Conservation (phyloP, 352 stramenopile species). For the Phytophthora pistaciae region DNA sequence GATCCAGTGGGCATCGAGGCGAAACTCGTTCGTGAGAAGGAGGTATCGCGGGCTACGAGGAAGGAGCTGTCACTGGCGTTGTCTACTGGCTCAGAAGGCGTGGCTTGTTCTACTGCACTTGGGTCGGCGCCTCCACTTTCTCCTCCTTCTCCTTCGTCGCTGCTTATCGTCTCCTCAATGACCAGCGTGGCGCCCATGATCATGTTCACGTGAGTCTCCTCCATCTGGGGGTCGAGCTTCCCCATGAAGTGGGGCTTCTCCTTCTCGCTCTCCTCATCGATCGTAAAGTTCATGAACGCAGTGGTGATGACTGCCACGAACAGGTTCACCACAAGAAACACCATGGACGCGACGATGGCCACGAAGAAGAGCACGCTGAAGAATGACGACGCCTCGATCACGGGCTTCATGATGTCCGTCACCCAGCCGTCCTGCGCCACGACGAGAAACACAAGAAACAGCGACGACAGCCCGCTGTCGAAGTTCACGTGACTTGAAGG, state of each 20-base stretch:
- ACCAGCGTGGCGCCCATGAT: constrained; percentile 86
- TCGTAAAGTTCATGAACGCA: constrained; percentile 85
- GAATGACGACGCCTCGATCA: constrained; percentile 66
- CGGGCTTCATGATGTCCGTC: constrained; percentile 80
- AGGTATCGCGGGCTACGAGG: constrained; percentile 18
- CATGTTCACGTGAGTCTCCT: constrained; percentile 82
- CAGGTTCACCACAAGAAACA: constrained; percentile 86
- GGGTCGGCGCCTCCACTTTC: no score
- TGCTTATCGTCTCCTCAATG: constrained; percentile 54
- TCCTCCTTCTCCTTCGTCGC: constrained; percentile 6
- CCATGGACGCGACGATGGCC: constrained; percentile 76
- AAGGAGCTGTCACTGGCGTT: constrained; percentile 2
- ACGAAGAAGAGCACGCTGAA: constrained; percentile 76
- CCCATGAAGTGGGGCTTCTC: constrained; percentile 53
- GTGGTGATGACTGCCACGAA: constrained; percentile 89
- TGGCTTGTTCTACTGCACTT: not conserved
- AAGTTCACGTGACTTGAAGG: constrained; percentile 75
- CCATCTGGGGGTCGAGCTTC: constrained; percentile 63
- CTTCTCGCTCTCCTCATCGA: constrained; percentile 54
- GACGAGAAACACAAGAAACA: constrained; percentile 85
- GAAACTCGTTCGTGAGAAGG: constrained; percentile 21
- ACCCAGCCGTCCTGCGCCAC: constrained; percentile 85
- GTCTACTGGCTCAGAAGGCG: not conserved
- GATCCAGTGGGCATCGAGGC: constrained; percentile 2
- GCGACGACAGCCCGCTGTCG: constrained; percentile 67